phyloP scores from a whole-genome alignment of 345 rosid genomes.

The Eucalyptus rudis region DNA sequence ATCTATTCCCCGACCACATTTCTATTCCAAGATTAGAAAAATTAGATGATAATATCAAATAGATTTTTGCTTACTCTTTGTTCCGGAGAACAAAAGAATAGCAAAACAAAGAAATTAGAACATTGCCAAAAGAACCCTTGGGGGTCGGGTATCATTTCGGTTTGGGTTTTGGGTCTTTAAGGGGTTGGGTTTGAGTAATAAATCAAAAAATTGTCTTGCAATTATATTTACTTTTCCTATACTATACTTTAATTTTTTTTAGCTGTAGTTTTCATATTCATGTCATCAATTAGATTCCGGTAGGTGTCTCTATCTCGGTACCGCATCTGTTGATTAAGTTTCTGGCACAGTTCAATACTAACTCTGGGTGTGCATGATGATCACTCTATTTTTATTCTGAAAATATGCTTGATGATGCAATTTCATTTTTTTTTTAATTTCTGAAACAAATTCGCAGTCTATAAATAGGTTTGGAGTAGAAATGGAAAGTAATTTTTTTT shows the following conservation, averaged over 20 bases:
- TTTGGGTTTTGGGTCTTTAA: rapidly evolving
- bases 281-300: rapidly evolving
- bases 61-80: rapidly evolving
- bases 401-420: rapidly evolving
- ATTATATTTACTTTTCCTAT: no score
- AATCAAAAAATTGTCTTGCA: no score
- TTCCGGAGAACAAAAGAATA: rapidly evolving
- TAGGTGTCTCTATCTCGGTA: rapidly evolving
- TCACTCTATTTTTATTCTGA: rapidly evolving
- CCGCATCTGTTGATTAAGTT: rapidly evolving
- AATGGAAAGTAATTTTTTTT: rapidly evolving
- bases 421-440: no score
- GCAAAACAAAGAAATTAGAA: rapidly evolving
- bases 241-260: rapidly evolving
- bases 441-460: rapidly evolving
- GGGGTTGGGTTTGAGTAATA: no score
- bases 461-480: no score
- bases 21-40: no score
- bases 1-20: rapidly evolving
- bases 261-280: no score
- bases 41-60: no score
- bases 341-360: rapidly evolving
- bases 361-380: rapidly evolving
- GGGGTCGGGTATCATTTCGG: rapidly evolving
- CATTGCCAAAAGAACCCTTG: no score